Evolutionary conservation across 306 rosid genomes (phyloP).

Genomic region (Quercus engelmannii): DNA sequence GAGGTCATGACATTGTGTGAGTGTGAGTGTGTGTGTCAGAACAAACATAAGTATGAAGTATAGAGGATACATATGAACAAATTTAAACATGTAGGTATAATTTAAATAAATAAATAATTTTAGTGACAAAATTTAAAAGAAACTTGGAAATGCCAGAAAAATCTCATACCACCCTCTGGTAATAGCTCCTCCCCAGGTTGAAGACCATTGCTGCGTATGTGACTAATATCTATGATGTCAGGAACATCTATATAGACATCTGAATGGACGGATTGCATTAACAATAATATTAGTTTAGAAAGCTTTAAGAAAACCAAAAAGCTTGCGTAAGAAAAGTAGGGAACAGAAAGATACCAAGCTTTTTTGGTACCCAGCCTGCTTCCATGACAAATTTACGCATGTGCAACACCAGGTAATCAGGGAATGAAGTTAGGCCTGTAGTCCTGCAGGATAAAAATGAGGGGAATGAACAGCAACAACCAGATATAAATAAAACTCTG

Average conservation of each 20-base stretch:
- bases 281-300: neutral
- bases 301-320: neutral
- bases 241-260: constrained; percentile 97
- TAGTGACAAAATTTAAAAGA: neutral
- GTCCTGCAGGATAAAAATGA: constrained; percentile 41
- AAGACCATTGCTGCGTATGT: constrained; percentile 80
- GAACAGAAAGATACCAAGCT: constrained; percentile 62
- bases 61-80: neutral
- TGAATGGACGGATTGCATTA: constrained; percentile 32
- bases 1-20: neutral
- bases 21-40: neutral
- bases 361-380: constrained; percentile 95
- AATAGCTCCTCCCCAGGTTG: constrained; percentile 78
- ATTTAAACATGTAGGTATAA: neutral
- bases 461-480: neutral
- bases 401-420: constrained; percentile 92
- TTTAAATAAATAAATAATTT: neutral
- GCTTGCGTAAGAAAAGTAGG: constrained; percentile 2
- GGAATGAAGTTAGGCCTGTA: constrained; percentile 88
- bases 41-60: neutral
- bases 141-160: neutral
- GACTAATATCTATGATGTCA: constrained; percentile 88
- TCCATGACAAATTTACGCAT: constrained; percentile 96
- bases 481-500: constrained; percentile 18
- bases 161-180: constrained; percentile 69